These are phyloP conservation scores for Pseudogymnoascus sp. DNA, from an alignment of 2,329 filamentous ascomycete species.

Conservation along the genomic window DNA sequence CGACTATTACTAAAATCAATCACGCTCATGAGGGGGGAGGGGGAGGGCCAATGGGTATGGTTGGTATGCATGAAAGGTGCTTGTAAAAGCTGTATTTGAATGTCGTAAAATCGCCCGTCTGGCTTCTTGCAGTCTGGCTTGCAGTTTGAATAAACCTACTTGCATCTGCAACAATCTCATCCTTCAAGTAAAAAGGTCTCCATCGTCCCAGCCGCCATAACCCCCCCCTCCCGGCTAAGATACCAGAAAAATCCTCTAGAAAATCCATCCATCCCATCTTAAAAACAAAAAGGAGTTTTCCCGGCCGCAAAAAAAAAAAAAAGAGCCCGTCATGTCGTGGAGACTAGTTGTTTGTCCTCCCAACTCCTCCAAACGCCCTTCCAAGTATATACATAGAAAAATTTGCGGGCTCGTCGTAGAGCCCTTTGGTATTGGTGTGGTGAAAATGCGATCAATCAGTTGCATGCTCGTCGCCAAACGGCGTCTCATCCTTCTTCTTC, in stretches of 20 bases:
- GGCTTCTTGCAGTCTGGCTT: neutral
- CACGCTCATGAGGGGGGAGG: neutral
- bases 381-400: constrained; percentile 7
- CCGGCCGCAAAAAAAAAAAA: neutral
- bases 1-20: neutral
- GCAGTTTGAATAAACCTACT: neutral
- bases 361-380: constrained; percentile 5
- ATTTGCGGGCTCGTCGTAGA: neutral
- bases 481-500: constrained; percentile 36
- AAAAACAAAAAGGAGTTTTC: neutral
- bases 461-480: constrained; percentile 51
- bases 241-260: neutral
- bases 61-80: neutral
- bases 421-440: neutral
- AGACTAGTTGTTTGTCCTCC: neutral
- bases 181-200: neutral
- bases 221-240: neutral
- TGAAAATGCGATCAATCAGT: constrained; percentile 31
- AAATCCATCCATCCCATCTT: neutral
- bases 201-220: constrained; percentile 2
- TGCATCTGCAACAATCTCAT: neutral
- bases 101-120: constrained; percentile 2
- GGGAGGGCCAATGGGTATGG: neutral
- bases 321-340: constrained; percentile 1
- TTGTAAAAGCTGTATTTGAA: constrained; percentile 2